Evolutionary conservation across 305 asterid species (phyloP), one percentile per base, ranked within the genome.

Genomic region (Rubia tinctorum): DNA sequence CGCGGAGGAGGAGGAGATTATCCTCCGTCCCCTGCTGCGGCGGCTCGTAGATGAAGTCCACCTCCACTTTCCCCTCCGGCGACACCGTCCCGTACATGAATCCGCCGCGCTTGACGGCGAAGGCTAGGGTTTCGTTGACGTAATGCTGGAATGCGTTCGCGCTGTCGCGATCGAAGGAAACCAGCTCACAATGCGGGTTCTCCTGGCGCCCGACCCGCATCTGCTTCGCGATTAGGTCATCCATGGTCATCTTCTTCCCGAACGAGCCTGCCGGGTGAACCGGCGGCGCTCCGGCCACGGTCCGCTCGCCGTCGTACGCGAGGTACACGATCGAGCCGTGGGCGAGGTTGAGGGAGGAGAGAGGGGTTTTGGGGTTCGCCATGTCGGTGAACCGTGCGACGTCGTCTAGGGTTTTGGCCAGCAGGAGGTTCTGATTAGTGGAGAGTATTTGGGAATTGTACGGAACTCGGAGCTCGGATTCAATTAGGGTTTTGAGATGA

Each of bases 211-310:
- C 81, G 37, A 95, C 66, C 37, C 99, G 89, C 99, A 92, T 92
- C 75, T 95, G 99, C 80, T 89, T 92, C 5, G 99, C 99, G 69
- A 95, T 95, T 17, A 95, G 78, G 79, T 95, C 99, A 68, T 95
- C 99, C 88, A 95, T 88, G 47, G 99, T 95, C 99, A 92, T 95
- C 91, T 92, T 95, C 86, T 75, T 88, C 23, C 99, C 99, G 70
- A 95, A 95, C 1, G 98, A 90, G 6, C 99, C 99, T 14, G 95
- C 82, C 0, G 96, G 95, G 44, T 82, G 73, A 74, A 95, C 75
- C 20, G 82, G 68, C 1, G 99, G 99, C 3, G 95, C 66, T 1
- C 80, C 99, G 17, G 87, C 79, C 30, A 95, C 88, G 1, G 83
- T 81, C 13, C 99, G 92, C 55, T 95, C 99, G n/a, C 98, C 98